These are phyloP conservation scores for Suillus sp. DNA, from an alignment of 768 basidiomycete genomes.

Conservation along the genomic window DNA sequence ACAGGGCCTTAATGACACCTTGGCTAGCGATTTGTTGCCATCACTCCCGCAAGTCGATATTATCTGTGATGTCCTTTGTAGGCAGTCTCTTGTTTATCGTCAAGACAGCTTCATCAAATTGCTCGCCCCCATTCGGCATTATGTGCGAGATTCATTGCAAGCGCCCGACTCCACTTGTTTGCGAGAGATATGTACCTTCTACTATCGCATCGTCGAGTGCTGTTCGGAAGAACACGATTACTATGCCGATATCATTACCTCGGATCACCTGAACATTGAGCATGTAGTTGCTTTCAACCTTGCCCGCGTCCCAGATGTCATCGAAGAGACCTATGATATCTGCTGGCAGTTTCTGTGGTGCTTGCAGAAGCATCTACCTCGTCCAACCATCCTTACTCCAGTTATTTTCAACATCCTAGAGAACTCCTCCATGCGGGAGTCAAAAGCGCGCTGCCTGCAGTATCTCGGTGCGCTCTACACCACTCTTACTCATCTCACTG, in stretches of 20 bases:
- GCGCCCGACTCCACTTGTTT: not conserved
- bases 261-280: no score
- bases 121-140: constrained; percentile 1
- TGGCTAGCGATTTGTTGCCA: not conserved
- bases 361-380: not conserved
- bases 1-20: constrained; percentile 2
- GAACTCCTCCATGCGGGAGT: not conserved
- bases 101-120: not conserved
- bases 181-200: not conserved
- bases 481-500: not conserved
- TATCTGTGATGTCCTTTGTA: not conserved
- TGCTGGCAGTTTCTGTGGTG: not conserved
- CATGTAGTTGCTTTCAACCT: not conserved
- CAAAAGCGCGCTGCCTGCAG: not conserved
- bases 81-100: constrained; percentile 2
- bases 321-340: not conserved
- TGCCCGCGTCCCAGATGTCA: not conserved
- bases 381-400: not conserved
- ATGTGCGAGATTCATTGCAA: not conserved
- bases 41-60: not conserved
- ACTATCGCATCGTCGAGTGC: not conserved
- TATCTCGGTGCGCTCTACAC: not conserved
- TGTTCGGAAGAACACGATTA: not conserved
- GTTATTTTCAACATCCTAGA: not conserved
- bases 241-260: not conserved